Base-by-base conservation (phyloP, 441 rosid species). In the Cnidoscolus chayamansa region DNA sequence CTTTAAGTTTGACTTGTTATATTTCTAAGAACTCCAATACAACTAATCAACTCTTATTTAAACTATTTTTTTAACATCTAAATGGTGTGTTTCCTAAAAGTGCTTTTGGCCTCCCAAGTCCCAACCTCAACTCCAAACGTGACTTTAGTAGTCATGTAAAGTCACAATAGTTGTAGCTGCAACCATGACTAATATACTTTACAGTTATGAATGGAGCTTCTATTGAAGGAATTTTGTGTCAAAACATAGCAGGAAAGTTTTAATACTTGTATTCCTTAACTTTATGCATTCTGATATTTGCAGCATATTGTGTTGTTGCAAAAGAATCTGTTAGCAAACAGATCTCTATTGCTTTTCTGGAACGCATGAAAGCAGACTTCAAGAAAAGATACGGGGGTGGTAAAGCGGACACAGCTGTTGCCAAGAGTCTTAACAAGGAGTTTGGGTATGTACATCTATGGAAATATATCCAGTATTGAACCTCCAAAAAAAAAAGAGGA, bases 291-390 rank as follows among this genome's bases (percentile, higher is more conserved):
- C 31, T 62, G 63, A 50, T 66, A 68, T 74, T 64, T 80, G 77
- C 89, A 90, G 98, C 93, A 32, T 94, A 91, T 66, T 91, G 97
- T 83, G 98, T 89, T 64, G 98, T 94, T 65, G 98, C 97, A 17
- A 90, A 90, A 82, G 98, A 91, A 74, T 76, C 96, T 30, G 84
- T 91, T 50, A 81, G 93, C 86, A 93, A 91, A 80, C 96, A 91
- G 71, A 86, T 93, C 63, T 91, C 98, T 19, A 89, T 90, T 30
- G 93, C 96, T 0, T 91, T 88, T 81, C 77, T 93, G 74, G 97
- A 93, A 71, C 97, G 98, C 7, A 78, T 93, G 85, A 91, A 82
- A 80, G 90, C 91, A 63, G 97, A 91, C 87, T 93, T 93, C 76
- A 87, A 82, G 82, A 89, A 91, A 72, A 83, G 96, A 84, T 91